A percentile compares a stretch with the other conserved stretches of the same genome.
Evolutionary conservation across 805 yeast genomes (phyloP).

Genomic region (Pichia occidentalis): DNA sequence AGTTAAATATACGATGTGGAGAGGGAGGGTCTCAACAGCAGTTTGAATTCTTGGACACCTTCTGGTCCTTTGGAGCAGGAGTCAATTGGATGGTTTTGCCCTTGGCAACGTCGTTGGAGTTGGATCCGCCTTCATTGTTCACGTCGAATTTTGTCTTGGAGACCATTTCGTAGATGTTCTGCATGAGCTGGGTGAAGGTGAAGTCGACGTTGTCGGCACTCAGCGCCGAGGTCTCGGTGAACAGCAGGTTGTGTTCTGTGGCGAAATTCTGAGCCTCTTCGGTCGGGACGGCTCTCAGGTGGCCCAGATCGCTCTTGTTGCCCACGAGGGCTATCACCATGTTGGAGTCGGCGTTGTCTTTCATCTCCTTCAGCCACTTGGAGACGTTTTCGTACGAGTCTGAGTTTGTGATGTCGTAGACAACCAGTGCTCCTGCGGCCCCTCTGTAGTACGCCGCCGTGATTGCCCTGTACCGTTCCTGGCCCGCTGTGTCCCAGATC

Average conservation of each 20-base stretch:
- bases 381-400: constrained; percentile 79
- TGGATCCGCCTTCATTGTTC: constrained; percentile 49
- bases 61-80: constrained; percentile 83
- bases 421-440: constrained; percentile 94
- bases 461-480: constrained; percentile 96
- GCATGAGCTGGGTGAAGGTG: constrained; percentile 88
- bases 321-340: constrained; percentile 93
- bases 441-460: constrained; percentile 97
- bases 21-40: constrained; percentile 51
- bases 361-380: constrained; percentile 86
- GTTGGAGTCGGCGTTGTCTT: constrained; percentile 89
- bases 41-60: constrained; percentile 45
- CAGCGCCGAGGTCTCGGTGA: constrained; percentile 94
- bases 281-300: constrained; percentile 92
- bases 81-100: constrained; percentile 92
- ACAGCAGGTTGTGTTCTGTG: constrained; percentile 81
- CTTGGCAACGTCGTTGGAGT: constrained; percentile 39
- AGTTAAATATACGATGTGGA: no score
- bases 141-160: constrained; percentile 87
- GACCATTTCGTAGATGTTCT: constrained; percentile 91
- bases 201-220: constrained; percentile 91
- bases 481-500: constrained; percentile 99
- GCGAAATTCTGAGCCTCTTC: constrained; percentile 96
- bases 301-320: constrained; percentile 85
- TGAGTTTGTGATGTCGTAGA: constrained; percentile 89